Conservation (phyloP, 768 basidiomycete genomes). For the Rhodocollybia butyracea region DNA sequence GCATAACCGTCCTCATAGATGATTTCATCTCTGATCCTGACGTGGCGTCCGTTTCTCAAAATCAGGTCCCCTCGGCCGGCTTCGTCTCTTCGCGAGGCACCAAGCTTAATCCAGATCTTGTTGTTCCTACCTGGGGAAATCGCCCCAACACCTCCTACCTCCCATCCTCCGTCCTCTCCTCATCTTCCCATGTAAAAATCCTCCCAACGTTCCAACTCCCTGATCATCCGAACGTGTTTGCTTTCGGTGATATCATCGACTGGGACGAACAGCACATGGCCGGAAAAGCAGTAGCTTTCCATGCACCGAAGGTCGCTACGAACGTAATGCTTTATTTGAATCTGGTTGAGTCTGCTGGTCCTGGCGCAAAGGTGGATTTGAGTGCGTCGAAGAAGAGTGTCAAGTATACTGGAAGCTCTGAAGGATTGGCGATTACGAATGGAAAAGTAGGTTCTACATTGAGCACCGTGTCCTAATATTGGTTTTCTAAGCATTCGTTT, state of each 20-base stretch:
- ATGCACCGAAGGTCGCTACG: constrained; percentile 41
- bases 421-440: constrained; percentile 52
- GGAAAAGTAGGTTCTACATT: constrained; percentile 38
- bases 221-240: constrained; percentile 45
- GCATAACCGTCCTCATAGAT: constrained; percentile 30
- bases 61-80: constrained; percentile 13
- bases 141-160: constrained; percentile 37
- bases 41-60: constrained; percentile 12
- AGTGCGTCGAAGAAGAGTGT: constrained; percentile 36
- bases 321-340: constrained; percentile 48
- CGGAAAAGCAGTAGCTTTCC: constrained; percentile 40
- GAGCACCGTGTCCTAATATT: neutral
- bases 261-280: constrained; percentile 61
- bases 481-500: neutral
- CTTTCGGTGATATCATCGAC: constrained; percentile 63
- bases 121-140: constrained; percentile 24
- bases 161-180: constrained; percentile 27
- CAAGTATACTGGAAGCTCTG: constrained; percentile 45
- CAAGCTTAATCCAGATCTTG: constrained; percentile 36
- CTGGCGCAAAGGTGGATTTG: constrained; percentile 32
- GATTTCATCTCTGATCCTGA: constrained; percentile 38
- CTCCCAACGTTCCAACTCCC: constrained; percentile 54
- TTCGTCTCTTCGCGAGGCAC: constrained; percentile 37
- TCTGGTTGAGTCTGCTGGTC: constrained; percentile 38
- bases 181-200: constrained; percentile 45